These are phyloP conservation scores for Stagonosporopsis tanaceti DNA, from an alignment of 2,329 filamentous ascomycete genomes.

Conservation along the genomic window DNA sequence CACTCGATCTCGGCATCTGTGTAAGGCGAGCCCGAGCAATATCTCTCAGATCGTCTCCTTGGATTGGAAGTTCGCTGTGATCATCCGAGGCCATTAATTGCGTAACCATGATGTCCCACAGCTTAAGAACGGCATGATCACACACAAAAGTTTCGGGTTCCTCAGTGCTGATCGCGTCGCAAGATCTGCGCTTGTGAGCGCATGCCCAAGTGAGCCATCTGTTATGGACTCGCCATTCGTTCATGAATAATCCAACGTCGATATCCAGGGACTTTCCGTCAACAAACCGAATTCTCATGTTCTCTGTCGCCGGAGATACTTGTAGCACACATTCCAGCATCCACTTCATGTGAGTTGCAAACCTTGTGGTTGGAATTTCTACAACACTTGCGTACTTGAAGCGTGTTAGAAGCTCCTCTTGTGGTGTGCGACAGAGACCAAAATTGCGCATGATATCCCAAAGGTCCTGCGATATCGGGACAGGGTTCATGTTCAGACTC, in stretches of 20 bases:
- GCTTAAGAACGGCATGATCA: slow-evolving; percentile 17
- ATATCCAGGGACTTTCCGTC: not conserved
- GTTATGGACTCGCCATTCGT: slow-evolving; percentile 15
- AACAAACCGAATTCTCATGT: not conserved
- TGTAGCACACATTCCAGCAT: not conserved
- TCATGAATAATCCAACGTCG: not conserved
- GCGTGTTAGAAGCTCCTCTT: slow-evolving; percentile 1
- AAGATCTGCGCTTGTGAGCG: not conserved
- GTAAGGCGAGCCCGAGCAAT: not conserved
- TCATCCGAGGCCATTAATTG: not conserved
- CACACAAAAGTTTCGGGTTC: slow-evolving; percentile 10
- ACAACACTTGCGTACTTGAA: not conserved
- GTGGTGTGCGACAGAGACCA: slow-evolving; percentile 8
- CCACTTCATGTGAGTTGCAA: not conserved
- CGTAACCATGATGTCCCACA: slow-evolving; percentile 21
- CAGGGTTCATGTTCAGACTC: slow-evolving; percentile 4
- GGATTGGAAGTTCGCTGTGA: not conserved
- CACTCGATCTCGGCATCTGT: not conserved
- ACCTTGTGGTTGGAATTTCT: not conserved
- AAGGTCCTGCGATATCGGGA: not conserved
- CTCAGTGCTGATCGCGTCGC: not conserved
- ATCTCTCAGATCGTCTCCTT: not conserved
- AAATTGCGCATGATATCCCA: slow-evolving; percentile 1
- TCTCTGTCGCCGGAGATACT: not conserved
- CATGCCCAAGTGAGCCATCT: slow-evolving; percentile 17